Evolutionary conservation across 2,329 filamentous ascomycete species (phyloP), one percentile per base, ranked within the genome.

Genomic region (Ascocoryne sarcoides): DNA sequence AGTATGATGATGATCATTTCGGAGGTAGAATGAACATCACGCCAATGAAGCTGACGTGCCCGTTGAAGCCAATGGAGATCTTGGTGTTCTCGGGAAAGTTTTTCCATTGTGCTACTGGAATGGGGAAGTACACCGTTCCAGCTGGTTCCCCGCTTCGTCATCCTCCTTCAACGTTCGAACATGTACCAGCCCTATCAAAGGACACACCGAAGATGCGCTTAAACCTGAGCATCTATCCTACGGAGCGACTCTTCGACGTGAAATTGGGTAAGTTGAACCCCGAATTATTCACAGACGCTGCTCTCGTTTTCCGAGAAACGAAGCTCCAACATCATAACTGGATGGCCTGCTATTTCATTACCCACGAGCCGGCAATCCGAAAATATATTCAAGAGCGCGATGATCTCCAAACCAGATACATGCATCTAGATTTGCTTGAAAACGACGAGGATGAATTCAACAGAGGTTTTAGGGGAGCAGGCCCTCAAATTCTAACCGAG

Each of bases 1-100:
- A n/a, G n/a, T n/a, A n/a, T n/a, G n/a, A n/a, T n/a, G n/a, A n/a
- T n/a, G n/a, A n/a, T n/a, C n/a, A n/a, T n/a, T 43, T 43, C 12
- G 34, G 17, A 10, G 37, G 43, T 18, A 21, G 37, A 8, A 40
- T 46, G 34, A 40, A 40, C 15, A 32, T 46, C 10, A 34, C 37
- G n/a, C 23, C 33, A 28, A 14, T 34, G 2, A 19, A 36, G 5
- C 4, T 41, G 3, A 38, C 34, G 12, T 28, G 19, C 10, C 28
- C 30, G 1, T 16, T 38, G 4, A 18, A 37, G 12, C 29, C 33
- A 8, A 37, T 34, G 10, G 36, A 38, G 10, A 38, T 38, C 16
- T 32, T 43, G 5, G 19, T 46, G 3, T 46, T 46, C 32, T 26
- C 26, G 32, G 44, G 32, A 16, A 21, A 18, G 5, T 37, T 40